Evolutionary conservation across 257 asterid genomes (phyloP), one percentile per base, ranked within the genome.

Genomic region (Fraxinus americana): DNA sequence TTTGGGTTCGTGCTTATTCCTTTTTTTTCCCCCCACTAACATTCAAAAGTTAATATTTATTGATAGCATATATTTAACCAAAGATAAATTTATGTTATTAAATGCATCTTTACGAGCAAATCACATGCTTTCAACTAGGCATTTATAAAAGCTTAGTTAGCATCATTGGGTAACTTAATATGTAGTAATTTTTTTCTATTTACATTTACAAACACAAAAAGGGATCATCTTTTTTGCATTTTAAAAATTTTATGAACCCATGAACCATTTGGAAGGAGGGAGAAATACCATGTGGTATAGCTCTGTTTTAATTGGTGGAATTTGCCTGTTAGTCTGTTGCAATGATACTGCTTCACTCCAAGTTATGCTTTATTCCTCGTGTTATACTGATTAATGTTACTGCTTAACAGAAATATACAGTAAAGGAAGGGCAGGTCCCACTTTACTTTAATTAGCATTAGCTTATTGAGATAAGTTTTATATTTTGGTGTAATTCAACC

Each of bases 381-480:
- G 32, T 48, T 75, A 82, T 73, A 48, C 43, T 54, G 65, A 38
- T 21, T 77, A 38, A 54, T 77, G 9, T 67, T 80, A 41, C 75
- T 79, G 80, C 57, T 70, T 67, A 48, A 83, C 92, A 94, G 98
- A 94, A 91, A 75, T 96, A 91, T 78, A 75, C n/a, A 41, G 97
- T 92, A 50, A 94, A 88, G 91, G 97, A 94, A 82, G 98, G 98
- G 12, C 93, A 92, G 87, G 93, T 85, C 79, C 82, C 91, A 10
- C 52, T 71, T n/a, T 67, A 61, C 59, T 50, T 79, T 75, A 13
- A 7, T 69, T 29, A 6, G 12, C 75, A 73, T 10, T 48, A 4
- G 27, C 65, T 54, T 54, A 54, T 54, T n/a, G 65, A 54, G n/a
- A 48, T n/a, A 1, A 54, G 7, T 5, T 54, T 54, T 17, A 54